Conservation (phyloP, 306 rosid species). For the Acacia acuminata region DNA sequence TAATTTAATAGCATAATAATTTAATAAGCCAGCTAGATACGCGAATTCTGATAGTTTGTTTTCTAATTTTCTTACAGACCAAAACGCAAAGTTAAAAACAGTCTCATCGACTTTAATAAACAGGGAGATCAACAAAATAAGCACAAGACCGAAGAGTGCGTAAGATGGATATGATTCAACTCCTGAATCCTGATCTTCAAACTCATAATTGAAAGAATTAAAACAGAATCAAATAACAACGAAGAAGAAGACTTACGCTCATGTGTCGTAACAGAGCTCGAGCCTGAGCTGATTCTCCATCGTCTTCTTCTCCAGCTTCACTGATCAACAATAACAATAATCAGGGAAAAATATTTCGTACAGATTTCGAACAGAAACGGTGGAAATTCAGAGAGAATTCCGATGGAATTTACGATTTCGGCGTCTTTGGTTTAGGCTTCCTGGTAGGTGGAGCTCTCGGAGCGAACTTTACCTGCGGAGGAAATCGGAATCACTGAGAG, state of each 20-base stretch:
- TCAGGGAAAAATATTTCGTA: not conserved
- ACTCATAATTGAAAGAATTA: not conserved
- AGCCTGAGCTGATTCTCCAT: conserved; percentile 34
- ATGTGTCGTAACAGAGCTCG: conserved; percentile 44
- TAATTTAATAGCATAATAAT: too few relatives aligned
- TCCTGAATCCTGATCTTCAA: not conserved
- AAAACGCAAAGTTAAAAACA: too few relatives aligned
- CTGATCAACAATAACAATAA: conserved; percentile 42
- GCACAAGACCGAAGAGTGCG: not conserved
- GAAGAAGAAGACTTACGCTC: conserved; percentile 41
- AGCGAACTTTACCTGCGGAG: conserved; percentile 46
- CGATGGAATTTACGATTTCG: conserved; percentile 40
- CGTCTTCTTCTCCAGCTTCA: conserved; percentile 39
- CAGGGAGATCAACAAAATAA: not conserved
- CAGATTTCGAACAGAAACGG: not conserved
- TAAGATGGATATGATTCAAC: not conserved
- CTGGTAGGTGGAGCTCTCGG: conserved; percentile 51
- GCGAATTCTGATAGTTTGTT: too few relatives aligned
- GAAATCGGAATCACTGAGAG: not conserved
- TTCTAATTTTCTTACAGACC: not conserved
- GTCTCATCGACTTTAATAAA: not conserved
- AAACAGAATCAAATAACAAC: not conserved
- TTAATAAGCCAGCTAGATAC: too few relatives aligned
- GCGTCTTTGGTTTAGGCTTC: conserved; percentile 27
- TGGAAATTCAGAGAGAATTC: not conserved